These are phyloP conservation scores for Luffa acutangula DNA, from an alignment of 306 rosid species.

Conservation along the genomic window DNA sequence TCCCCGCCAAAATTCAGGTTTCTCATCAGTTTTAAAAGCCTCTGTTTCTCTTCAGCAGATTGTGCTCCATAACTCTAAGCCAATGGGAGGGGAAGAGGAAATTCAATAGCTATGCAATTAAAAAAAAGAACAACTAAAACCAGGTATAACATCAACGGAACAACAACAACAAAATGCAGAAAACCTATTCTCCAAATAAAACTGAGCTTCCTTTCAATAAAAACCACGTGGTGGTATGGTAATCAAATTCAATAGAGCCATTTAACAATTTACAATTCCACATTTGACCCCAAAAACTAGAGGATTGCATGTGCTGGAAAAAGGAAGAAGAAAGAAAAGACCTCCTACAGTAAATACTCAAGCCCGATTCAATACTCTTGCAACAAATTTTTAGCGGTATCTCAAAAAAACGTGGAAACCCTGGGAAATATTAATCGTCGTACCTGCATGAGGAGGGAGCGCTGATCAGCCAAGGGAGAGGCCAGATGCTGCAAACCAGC, in stretches of 20 bases:
- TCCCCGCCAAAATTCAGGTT: conserved; percentile 91
- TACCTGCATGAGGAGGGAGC: conserved; percentile 90
- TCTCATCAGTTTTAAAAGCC: conserved; percentile 85
- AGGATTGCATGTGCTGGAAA: not conserved
- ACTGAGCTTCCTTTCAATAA: not conserved
- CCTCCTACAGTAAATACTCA: not conserved
- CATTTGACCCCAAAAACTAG: not conserved
- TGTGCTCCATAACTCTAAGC: conserved; percentile 83
- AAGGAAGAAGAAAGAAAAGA: not conserved
- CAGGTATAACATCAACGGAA: not conserved
- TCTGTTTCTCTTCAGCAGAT: conserved; percentile 92
- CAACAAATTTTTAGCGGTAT: not conserved
- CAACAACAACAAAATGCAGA: not conserved
- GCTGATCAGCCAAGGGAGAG: conserved; percentile 89
- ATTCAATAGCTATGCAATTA: not conserved
- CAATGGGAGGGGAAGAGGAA: conserved; percentile 1
- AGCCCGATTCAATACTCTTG: not conserved
- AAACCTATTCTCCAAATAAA: not conserved
- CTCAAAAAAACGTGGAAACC: not conserved
- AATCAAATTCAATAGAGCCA: not conserved
- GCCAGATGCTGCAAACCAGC: conserved; percentile 99
- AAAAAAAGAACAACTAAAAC: not conserved
- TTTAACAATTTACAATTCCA: not conserved
- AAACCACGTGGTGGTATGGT: not conserved
- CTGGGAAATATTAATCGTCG: not conserved